Evolutionary conservation across 768 basidiomycete species (phyloP).

Genomic region (Leccinum imitatum): DNA sequence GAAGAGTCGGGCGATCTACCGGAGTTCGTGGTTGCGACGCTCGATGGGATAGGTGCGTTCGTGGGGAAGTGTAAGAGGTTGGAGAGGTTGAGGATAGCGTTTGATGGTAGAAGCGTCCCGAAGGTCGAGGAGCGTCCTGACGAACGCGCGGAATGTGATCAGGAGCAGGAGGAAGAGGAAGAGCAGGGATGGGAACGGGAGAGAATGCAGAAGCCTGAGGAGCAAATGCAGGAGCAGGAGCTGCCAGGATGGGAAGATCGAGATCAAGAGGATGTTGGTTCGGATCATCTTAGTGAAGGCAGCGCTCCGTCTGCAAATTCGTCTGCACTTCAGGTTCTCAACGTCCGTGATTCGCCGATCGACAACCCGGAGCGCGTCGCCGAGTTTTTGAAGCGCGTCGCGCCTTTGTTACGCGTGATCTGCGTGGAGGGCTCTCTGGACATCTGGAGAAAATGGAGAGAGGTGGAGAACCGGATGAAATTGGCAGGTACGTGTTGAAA

Average conservation of each 20-base stretch:
- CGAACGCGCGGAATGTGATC: neutral
- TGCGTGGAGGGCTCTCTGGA: conserved; percentile 29
- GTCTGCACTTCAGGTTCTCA: conserved; percentile 23
- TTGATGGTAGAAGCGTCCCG: conserved; percentile 22
- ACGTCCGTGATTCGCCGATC: conserved; percentile 30
- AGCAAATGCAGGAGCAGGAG: neutral
- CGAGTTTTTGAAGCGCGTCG: conserved; percentile 22
- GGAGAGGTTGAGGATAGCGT: conserved; percentile 21
- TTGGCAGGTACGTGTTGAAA: conserved; percentile 6
- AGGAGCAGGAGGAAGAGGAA: neutral
- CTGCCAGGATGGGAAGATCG: neutral
- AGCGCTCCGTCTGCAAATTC: neutral
- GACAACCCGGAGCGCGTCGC: conserved; percentile 27
- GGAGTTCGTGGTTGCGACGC: conserved; percentile 16
- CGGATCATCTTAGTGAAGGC: neutral
- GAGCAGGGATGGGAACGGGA: neutral
- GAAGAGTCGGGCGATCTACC: conserved; percentile 16
- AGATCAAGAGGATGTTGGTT: neutral
- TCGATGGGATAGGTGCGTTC: conserved; percentile 24
- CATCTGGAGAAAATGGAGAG: conserved; percentile 31
- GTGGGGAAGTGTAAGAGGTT: conserved; percentile 19
- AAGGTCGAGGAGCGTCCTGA: neutral
- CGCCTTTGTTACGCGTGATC: conserved; percentile 26
- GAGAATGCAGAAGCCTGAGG: neutral
- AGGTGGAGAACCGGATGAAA: conserved; percentile 26